These are phyloP conservation scores for Cicer chorassanicum DNA, from an alignment of 306 rosid genomes.

Conservation along the genomic window DNA sequence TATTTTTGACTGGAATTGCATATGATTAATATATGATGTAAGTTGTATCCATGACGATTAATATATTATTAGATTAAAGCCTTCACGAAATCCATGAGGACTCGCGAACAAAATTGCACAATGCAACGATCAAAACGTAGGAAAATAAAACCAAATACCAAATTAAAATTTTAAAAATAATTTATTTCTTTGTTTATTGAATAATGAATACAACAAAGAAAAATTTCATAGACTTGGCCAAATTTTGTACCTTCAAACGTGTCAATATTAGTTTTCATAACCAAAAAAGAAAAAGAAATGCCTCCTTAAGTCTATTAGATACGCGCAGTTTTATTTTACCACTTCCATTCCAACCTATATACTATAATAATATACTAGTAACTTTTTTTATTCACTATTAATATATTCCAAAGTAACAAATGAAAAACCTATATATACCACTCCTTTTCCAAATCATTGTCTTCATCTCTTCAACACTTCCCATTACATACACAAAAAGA, in stretches of 20 bases:
- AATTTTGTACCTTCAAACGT: slow-evolving; percentile 37
- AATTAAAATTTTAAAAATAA: neutral
- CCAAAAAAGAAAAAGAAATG: no score
- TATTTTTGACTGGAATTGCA: no score
- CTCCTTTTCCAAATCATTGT: neutral
- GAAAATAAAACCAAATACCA: neutral
- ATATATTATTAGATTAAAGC: no score
- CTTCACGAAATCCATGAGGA: no score
- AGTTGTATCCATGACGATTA: no score
- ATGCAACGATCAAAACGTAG: slow-evolving; percentile 5
- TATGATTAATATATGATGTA: no score
- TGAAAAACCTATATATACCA: slow-evolving; percentile 32
- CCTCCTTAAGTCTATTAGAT: slow-evolving; percentile 1
- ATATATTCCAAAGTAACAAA: no score
- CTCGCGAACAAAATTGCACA: neutral
- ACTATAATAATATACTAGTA: no score
- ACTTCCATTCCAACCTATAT: neutral
- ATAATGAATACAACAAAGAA: no score
- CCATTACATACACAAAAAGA: neutral
- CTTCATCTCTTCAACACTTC: neutral
- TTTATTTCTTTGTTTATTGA: no score
- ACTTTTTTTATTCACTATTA: no score
- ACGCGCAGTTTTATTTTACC: slow-evolving; percentile 1
- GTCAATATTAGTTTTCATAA: neutral
- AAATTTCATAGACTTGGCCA: neutral